Evolutionary conservation across 1,284 basidiomycete species (phyloP).

Genomic region (Cutaneotrichosporon cavernicola): DNA sequence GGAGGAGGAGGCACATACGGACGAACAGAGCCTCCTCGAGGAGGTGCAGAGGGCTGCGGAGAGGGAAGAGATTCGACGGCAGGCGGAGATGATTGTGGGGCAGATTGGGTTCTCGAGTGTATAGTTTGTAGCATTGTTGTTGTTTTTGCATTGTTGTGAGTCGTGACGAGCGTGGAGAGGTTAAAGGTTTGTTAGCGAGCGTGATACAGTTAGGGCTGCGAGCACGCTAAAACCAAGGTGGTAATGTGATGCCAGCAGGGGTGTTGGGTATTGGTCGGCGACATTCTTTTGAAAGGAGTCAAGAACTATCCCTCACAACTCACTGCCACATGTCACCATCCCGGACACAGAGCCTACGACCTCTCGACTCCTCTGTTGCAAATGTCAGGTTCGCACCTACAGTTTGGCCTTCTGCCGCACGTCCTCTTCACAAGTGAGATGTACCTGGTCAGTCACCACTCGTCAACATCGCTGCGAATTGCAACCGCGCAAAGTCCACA

Average conservation of each 20-base stretch:
- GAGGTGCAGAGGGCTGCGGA: constrained; percentile 43
- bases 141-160: neutral
- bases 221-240: too few relatives aligned
- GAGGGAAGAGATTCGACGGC: constrained; percentile 42
- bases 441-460: too few relatives aligned
- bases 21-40: constrained; percentile 39
- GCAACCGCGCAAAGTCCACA: too few relatives aligned
- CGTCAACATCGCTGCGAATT: too few relatives aligned
- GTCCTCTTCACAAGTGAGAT: too few relatives aligned
- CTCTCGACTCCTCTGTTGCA: too few relatives aligned
- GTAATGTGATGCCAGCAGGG: neutral
- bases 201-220: too few relatives aligned
- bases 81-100: constrained; percentile 48
- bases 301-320: too few relatives aligned
- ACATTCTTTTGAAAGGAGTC: neutral
- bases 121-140: neutral
- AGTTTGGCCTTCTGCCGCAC: too few relatives aligned
- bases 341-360: too few relatives aligned
- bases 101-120: constrained; percentile 28
- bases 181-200: neutral
- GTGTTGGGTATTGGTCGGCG: neutral
- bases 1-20: constrained; percentile 40
- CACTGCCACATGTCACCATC: too few relatives aligned
- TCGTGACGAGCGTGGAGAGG: neutral
- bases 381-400: too few relatives aligned